Evolutionary conservation across 148 eudicot genomes (phyloP), one percentile per base, ranked within the genome.

Genomic region (Tetragonia tetragonoides): DNA sequence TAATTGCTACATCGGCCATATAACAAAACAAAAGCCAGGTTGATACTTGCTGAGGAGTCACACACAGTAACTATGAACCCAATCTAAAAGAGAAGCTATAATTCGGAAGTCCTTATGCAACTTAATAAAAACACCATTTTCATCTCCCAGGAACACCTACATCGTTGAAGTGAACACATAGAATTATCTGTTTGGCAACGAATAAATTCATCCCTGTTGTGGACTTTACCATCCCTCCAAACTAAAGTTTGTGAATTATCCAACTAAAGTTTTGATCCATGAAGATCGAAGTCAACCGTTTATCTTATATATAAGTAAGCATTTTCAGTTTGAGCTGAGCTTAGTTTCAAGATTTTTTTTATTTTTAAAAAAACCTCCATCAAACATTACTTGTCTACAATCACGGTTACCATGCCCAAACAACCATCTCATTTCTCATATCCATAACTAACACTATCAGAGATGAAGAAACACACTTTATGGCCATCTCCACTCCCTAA

Each of bases 401-500:
- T 15, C 4, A 70, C 7, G 21, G 24, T 8, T 9, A 21, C 57
- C 38, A 21, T 69, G 28, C 2, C 51, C 73, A 46, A 21, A 21
- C n/a, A 24, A 20, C n/a, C n/a, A 60, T 60, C 23, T 9, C 44
- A 54, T 16, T 18, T 23, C 75, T 16, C 21, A 60, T 38, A 10
- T n/a, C 54, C 21, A 24, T 0, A 71, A 24, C 59, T 61, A 49
- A 51, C 6, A 70, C 4, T 28, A 72, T 34, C 75, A 2, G 23
- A 56, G 24, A 3, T 3, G 23, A 16, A 61, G 4, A 5, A 28
- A 74, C 39, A 39, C 21, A 74, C 9, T 42, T 16, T 3, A 60
- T 74, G 57, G 28, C 17, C 68, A 73, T 61, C 38, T 23, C 34
- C 17, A 42, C 68, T 40, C n/a, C 54, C 67, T 41, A 42, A 74